Evolutionary conservation across 2,329 filamentous ascomycete genomes (phyloP).

Genomic region (Aspergillus niger): DNA sequence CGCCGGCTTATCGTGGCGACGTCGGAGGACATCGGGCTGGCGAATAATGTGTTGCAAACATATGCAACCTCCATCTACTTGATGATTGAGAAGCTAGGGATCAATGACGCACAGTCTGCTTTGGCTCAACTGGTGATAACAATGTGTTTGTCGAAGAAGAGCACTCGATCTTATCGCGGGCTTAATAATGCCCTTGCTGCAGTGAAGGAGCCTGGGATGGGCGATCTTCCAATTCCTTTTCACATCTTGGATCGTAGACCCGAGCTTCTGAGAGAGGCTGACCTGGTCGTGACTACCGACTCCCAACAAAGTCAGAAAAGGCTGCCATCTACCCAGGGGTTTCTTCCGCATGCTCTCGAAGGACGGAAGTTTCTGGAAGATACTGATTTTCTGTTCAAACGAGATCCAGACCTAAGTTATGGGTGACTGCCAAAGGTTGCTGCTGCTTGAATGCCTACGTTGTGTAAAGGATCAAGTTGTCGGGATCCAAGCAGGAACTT

Average conservation of each 20-base stretch:
- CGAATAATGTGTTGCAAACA: constrained; percentile 78
- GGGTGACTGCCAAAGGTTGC: too few relatives aligned
- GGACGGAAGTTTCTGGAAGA: constrained; percentile 78
- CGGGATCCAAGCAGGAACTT: too few relatives aligned
- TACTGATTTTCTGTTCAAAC: constrained; percentile 57
- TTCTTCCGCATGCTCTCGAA: constrained; percentile 75
- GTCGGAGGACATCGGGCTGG: constrained; percentile 88
- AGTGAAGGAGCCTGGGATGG: constrained; percentile 79
- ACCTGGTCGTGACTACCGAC: constrained; percentile 39
- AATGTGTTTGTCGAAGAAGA: constrained; percentile 78
- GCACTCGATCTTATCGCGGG: constrained; percentile 79
- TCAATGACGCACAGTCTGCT: constrained; percentile 92
- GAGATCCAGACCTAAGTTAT: too few relatives aligned
- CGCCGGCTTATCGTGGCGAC: constrained; percentile 92
- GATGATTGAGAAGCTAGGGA: constrained; percentile 87
- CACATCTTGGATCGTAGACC: constrained; percentile 49
- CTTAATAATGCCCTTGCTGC: constrained; percentile 78
- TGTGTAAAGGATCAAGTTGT: too few relatives aligned
- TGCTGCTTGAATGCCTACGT: too few relatives aligned
- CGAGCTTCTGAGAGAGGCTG: constrained; percentile 67
- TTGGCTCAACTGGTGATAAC: constrained; percentile 85
- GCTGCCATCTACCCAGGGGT: constrained; percentile 59
- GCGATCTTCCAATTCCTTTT: constrained; percentile 76
- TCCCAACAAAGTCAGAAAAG: too few relatives aligned
- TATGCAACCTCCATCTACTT: constrained; percentile 84